phyloP scores from a whole-genome alignment of 2,329 filamentous ascomycete species.

The Talaromyces albobiverticillius region DNA sequence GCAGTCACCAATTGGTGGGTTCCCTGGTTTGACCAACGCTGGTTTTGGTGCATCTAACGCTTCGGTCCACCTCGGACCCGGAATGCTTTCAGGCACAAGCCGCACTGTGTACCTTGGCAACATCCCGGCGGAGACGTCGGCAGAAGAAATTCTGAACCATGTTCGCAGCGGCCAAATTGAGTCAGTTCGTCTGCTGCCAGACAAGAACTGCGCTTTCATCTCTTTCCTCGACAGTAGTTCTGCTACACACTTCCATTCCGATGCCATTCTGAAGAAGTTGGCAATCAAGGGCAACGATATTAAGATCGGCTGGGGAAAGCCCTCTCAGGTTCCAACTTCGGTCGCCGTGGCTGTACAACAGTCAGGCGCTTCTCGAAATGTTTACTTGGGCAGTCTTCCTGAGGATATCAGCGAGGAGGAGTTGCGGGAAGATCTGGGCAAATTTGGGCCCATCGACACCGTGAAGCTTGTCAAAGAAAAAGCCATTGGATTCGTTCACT shows the following conservation, averaged over 20 bases:
- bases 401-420: constrained; percentile 91
- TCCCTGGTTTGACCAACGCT: constrained; percentile 61
- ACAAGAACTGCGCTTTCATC: constrained; percentile 99
- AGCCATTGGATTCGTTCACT: constrained; percentile 96
- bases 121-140: constrained; percentile 94
- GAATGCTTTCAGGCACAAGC: constrained; percentile 83
- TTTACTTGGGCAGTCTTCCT: constrained; percentile 89
- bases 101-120: constrained; percentile 97
- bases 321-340: constrained; percentile 94
- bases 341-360: constrained; percentile 97
- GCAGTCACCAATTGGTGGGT: constrained; percentile 81
- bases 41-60: constrained; percentile 65
- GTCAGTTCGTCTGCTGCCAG: constrained; percentile 91
- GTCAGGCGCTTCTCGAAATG: constrained; percentile 92
- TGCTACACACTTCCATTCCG: constrained; percentile 97
- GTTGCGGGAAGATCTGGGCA: constrained; percentile 88
- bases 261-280: constrained; percentile 99
- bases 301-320: constrained; percentile 99
- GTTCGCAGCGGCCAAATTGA: constrained; percentile 97
- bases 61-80: constrained; percentile 72
- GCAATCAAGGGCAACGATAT: constrained; percentile 98
- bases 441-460: constrained; percentile 94
- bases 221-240: constrained; percentile 98
- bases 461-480: constrained; percentile 98
- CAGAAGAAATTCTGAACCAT: constrained; percentile 94